Base-by-base conservation (phyloP, 371 early-diverging fungal genomes). In the Mortierella sp. region DNA sequence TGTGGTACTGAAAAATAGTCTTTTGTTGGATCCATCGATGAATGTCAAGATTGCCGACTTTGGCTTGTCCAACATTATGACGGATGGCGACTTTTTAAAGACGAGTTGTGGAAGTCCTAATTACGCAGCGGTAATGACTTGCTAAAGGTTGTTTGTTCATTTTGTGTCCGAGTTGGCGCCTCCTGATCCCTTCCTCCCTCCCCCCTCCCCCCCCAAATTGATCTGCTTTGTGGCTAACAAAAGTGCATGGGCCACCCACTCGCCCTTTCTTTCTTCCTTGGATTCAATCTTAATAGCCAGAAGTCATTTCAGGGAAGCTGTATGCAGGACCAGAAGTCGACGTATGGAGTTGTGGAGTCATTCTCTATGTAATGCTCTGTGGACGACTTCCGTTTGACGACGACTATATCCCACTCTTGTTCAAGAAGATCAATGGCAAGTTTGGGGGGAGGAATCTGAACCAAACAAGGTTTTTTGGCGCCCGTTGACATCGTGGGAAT, bases 291-390 rank as follows among this genome's bases (percentile, higher is more conserved):
- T n/a, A 46, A 27, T 52, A 88, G 86, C 98, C 98, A 41, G 98
- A 98, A 82, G 97, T 97, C 14, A 96, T 97, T 58, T 92, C 92
- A 49, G 96, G 96, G 79, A 92, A 91, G 57, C 76, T 95, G 34
- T 99, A 99, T 74, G 95, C 95, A 24, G 99, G 99, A 13, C 96
- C 98, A 7, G 99, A 98, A 81, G 96, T 99, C 6, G 99, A 99
- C 85, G 95, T 99, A 2, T 99, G 99, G 99, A 94, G 95, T 71
- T 95, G 97, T 71, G 99, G 99, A 24, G 98, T 99, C 7, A 96
- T 99, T 60, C 85, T 99, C 19, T 99, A 98, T 79, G 99, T 98
- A n/a, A 96, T 99, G 96, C 87, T 99, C n/a, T 96, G 96, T 79
- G 99, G 99, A 8, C 87, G 94, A 57, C 86, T 99, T 27, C 99